Conservation (phyloP, 2,329 filamentous ascomycete genomes). For the Aureobasidium melanogenum region DNA sequence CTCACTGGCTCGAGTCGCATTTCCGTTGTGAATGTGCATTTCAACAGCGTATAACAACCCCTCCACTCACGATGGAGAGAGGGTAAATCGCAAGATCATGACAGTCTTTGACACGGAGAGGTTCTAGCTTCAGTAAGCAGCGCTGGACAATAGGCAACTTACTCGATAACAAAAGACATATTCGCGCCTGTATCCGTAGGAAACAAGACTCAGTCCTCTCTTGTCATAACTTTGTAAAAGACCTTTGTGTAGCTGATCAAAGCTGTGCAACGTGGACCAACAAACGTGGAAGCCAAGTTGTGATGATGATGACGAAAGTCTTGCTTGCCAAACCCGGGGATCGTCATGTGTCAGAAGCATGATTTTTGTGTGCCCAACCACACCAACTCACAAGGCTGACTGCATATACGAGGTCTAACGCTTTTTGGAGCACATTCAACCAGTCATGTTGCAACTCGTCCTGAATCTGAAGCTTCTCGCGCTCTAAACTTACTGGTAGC, state of each 20-base stretch:
- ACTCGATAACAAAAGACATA: constrained; percentile 30
- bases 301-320: constrained; percentile 1
- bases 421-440: not conserved
- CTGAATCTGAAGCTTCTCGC: not conserved
- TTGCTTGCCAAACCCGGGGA: not conserved
- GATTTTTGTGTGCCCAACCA: not conserved
- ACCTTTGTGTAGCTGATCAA: not conserved
- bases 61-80: no score
- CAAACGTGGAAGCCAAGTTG: not conserved
- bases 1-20: no score
- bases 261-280: constrained; percentile 6
- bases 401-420: not conserved
- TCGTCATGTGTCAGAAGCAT: not conserved
- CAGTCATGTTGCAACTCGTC: not conserved
- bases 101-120: no score
- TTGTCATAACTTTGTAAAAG: not conserved
- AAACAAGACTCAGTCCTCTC: not conserved
- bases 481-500: no score
- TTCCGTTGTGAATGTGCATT: no score
- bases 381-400: not conserved
- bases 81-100: no score
- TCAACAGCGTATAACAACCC: no score
- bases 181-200: not conserved
- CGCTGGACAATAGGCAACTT: not conserved
- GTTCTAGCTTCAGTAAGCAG: not conserved